These are phyloP conservation scores for Sclerotinia borealis DNA, from an alignment of 2,329 filamentous ascomycete genomes.

Conservation along the genomic window DNA sequence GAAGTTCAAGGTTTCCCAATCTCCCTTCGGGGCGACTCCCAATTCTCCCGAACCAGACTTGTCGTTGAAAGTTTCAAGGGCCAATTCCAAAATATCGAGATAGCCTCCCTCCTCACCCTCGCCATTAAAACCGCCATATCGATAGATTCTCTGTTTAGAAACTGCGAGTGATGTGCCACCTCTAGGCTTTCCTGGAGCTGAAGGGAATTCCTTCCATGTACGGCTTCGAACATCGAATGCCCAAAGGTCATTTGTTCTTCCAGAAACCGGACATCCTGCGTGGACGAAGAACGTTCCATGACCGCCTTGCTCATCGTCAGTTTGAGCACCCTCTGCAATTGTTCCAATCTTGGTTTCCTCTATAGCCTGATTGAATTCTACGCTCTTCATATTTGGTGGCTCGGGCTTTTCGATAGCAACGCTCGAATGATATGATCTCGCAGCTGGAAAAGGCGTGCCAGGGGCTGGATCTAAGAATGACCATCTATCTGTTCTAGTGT, in stretches of 20 bases:
- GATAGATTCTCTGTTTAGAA: slow-evolving; percentile 59
- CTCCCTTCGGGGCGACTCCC: slow-evolving; percentile 43
- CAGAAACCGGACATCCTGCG: slow-evolving; percentile 61
- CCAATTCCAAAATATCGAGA: slow-evolving; percentile 59
- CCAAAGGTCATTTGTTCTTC: slow-evolving; percentile 66
- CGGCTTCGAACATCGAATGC: slow-evolving; percentile 60
- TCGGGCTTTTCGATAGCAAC: slow-evolving; percentile 49
- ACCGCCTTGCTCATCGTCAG: slow-evolving; percentile 56
- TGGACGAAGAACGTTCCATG: slow-evolving; percentile 69
- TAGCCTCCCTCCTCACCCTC: slow-evolving; percentile 61
- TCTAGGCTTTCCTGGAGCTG: slow-evolving; percentile 60
- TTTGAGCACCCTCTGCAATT: slow-evolving; percentile 49
- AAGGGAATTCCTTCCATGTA: slow-evolving; percentile 61
- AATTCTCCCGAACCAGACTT: slow-evolving; percentile 43
- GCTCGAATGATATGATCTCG: slow-evolving; percentile 66
- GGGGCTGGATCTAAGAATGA: slow-evolving; percentile 52
- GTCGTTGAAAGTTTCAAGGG: slow-evolving; percentile 50
- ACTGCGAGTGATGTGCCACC: slow-evolving; percentile 64
- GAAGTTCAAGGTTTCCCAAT: slow-evolving; percentile 49
- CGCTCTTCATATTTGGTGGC: slow-evolving; percentile 22
- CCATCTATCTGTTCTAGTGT: slow-evolving; percentile 61
- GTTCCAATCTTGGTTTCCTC: slow-evolving; percentile 53
- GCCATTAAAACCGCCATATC: slow-evolving; percentile 78
- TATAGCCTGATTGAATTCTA: slow-evolving; percentile 24
- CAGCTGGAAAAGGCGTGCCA: slow-evolving; percentile 47